Base-by-base conservation (phyloP, 352 stramenopile genomes). In the Phytophthora sp. region DNA sequence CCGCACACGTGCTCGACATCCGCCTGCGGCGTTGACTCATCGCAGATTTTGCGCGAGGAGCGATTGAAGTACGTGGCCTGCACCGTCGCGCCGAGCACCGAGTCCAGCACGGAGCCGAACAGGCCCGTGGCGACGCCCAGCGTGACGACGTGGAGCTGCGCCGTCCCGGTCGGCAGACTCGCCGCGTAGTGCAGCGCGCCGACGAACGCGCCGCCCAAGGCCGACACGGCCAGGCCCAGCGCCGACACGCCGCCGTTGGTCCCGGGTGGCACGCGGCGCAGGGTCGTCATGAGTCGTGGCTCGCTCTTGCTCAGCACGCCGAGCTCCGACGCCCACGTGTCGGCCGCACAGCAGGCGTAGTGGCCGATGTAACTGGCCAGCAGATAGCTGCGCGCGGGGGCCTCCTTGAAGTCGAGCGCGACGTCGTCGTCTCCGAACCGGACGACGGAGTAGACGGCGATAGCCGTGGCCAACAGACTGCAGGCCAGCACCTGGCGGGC, bases 241-340 rank as follows among this genome's bases (percentile, higher is more conserved):
- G 82, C 5, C 6, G 92, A 98, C n/a, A 98, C 76, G 7, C 90
- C 96, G 37, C 96, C 96, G 77, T 99, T 99, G 5, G 95, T 98
- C 8, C 96, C 95, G 1, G 87, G 78, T 1, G 95, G 95, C 20
- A 98, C 96, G 13, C 69, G 57, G 1, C 48, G 32, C 18, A 91
- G 52, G 31, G 77, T 87, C 35, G 93, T 98, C 55, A 99, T 88
- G 30, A 98, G 77, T 32, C 94, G 58, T 1, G 96, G 96, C 15
- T 69, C 44, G 42, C 64, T 77, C 37, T 73, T 74, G 42, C 82
- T 90, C 1, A 98, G 74, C 24, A 98, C 96, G 7, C 95, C 96
- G 6, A 99, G 74, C 69, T 99, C 96, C 1, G 90, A 98, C n/a
- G 95, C 93, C 83, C 96, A 97, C 13, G 96, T 98, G 71, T 99